Conservation (phyloP, 2,329 filamentous ascomycete genomes). For the Hypoxylon sp. region DNA sequence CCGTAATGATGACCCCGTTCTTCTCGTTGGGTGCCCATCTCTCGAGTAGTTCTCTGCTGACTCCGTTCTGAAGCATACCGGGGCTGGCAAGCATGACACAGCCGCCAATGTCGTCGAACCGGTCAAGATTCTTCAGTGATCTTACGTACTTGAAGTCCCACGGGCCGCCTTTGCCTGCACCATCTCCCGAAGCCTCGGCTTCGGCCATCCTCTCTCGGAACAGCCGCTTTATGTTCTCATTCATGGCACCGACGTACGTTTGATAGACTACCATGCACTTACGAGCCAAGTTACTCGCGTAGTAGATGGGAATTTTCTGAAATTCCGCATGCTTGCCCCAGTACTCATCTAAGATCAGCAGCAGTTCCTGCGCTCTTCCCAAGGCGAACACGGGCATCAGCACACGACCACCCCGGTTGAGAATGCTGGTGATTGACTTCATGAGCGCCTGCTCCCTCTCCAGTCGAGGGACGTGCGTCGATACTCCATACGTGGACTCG, state of each 20-base stretch:
- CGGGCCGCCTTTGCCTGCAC: constrained; percentile 78
- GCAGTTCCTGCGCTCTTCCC: constrained; percentile 89
- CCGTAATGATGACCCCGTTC: constrained; percentile 98
- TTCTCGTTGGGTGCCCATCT: constrained; percentile 95
- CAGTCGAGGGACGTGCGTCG: constrained; percentile 86
- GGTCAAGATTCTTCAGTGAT: constrained; percentile 88
- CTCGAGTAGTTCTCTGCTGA: constrained; percentile 90
- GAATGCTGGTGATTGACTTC: constrained; percentile 90
- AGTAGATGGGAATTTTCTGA: constrained; percentile 94
- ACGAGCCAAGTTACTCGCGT: constrained; percentile 90
- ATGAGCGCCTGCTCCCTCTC: constrained; percentile 94
- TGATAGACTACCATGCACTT: constrained; percentile 99
- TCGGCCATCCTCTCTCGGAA: constrained; percentile 93
- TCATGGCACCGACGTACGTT: constrained; percentile 98
- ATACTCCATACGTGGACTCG: constrained; percentile 96
- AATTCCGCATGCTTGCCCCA: constrained; percentile 90
- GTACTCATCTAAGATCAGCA: constrained; percentile 96
- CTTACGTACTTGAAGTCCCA: constrained; percentile 98
- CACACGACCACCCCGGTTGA: constrained; percentile 91
- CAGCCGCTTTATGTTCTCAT: constrained; percentile 97
- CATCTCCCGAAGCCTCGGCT: constrained; percentile 80
- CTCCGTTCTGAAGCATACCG: constrained; percentile 97
- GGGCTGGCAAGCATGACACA: constrained; percentile 98
- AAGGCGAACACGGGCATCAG: constrained; percentile 96
- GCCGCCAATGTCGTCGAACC: constrained; percentile 93